A percentile compares a stretch with the other conserved stretches of the same genome.
These are phyloP conservation scores for Xerocomellus chrysenteron DNA, from an alignment of 768 basidiomycete genomes.

Conservation along the genomic window DNA sequence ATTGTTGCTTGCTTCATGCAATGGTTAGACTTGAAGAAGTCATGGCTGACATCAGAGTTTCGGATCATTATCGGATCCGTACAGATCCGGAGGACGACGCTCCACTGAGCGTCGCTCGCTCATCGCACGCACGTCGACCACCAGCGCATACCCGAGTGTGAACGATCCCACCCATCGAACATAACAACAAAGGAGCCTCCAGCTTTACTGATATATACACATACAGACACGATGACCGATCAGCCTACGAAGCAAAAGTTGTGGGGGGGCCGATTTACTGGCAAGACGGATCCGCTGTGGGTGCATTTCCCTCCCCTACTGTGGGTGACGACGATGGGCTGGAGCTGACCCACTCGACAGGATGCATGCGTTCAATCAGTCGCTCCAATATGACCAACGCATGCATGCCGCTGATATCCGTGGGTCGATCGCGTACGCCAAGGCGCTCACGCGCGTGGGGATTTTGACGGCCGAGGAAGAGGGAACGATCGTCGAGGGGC, in stretches of 20 bases:
- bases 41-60: background rate
- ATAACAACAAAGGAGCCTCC: background rate
- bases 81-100: background rate
- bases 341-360: constrained; percentile 38
- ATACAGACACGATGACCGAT: constrained; percentile 31
- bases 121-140: background rate
- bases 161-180: background rate
- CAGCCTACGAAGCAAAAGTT: constrained; percentile 66
- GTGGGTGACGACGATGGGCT: background rate
- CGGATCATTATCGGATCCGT: background rate
- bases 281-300: constrained; percentile 67
- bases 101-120: no score
- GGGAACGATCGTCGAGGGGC: constrained; percentile 66
- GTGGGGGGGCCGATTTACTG: constrained; percentile 89
- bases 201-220: background rate
- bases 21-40: no score
- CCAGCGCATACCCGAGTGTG: background rate
- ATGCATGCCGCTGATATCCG: constrained; percentile 92
- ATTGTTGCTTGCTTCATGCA: background rate
- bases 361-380: constrained; percentile 98
- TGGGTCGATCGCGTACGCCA: constrained; percentile 96
- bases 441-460: constrained; percentile 74
- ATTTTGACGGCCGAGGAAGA: constrained; percentile 83
- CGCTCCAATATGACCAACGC: constrained; percentile 88
- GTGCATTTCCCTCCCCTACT: background rate